phyloP scores from a whole-genome alignment of 2,329 filamentous ascomycete species.

The Alternaria postmessia region DNA sequence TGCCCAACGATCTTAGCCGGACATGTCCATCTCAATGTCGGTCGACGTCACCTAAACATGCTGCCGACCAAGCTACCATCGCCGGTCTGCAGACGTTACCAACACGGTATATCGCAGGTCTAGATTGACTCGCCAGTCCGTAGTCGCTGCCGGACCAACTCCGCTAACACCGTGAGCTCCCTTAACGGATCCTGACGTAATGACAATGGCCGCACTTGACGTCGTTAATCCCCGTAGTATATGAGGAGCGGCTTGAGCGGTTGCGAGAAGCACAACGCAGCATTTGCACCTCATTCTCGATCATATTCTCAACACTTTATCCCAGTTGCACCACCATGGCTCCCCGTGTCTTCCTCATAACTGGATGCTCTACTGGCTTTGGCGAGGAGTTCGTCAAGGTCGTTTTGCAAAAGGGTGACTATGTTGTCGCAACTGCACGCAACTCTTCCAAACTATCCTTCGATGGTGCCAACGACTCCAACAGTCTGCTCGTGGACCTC shows the following conservation, averaged over 20 bases:
- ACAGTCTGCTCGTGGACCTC: constrained; percentile 60
- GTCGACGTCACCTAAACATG: constrained; percentile 1
- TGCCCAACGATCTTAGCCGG: constrained; percentile 5
- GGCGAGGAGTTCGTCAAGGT: constrained; percentile 56
- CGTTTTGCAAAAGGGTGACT: constrained; percentile 53
- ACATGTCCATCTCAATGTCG: constrained; percentile 1
- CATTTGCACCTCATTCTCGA: not conserved
- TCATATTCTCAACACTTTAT: not conserved
- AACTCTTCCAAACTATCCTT: constrained; percentile 54
- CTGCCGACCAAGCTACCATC: not conserved
- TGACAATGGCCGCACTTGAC: constrained; percentile 1
- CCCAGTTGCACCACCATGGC: constrained; percentile 40
- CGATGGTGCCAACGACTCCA: constrained; percentile 54
- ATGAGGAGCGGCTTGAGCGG: not conserved
- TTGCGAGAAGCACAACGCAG: not conserved
- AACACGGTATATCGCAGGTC: not conserved
- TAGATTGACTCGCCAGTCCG: not conserved
- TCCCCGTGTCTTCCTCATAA: constrained; percentile 58
- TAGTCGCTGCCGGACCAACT: not conserved
- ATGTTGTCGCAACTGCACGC: constrained; percentile 57
- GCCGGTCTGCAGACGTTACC: not conserved
- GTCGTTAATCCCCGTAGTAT: not conserved
- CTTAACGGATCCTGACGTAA: constrained; percentile 1
- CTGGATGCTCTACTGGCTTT: constrained; percentile 58
- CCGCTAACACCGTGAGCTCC: constrained; percentile 2